Percentiles rank a stretch among this genome's conserved stretches.
These are phyloP conservation scores for Paecilomyces niveus DNA, from an alignment of 2,329 filamentous ascomycete species.

Conservation along the genomic window DNA sequence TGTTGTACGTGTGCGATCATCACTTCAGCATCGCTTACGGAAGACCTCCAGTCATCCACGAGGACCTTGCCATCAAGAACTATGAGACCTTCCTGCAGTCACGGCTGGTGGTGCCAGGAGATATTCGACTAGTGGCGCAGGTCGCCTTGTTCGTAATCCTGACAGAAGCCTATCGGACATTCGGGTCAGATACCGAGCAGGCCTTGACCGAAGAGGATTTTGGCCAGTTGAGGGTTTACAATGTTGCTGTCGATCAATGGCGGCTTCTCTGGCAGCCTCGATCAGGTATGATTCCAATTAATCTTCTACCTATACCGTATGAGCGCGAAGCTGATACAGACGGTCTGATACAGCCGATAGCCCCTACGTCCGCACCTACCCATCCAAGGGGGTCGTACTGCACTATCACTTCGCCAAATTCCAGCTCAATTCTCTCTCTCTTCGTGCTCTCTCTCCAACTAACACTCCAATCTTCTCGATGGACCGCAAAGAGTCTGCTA, in stretches of 20 bases:
- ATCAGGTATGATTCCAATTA: conserved; percentile 28
- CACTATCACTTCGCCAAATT: conserved; percentile 50
- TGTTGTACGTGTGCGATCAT: conserved; percentile 59
- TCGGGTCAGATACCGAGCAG: conserved; percentile 50
- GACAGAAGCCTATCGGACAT: conserved; percentile 49
- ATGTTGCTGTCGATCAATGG: conserved; percentile 48
- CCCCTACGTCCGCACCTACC: conserved; percentile 42
- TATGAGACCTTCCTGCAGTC: conserved; percentile 51
- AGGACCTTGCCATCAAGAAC: conserved; percentile 51
- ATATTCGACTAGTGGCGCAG: conserved; percentile 52
- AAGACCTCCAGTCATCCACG: conserved; percentile 51
- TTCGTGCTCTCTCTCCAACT: conserved; percentile 35
- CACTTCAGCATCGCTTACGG: conserved; percentile 59
- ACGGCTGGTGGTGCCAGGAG: conserved; percentile 46
- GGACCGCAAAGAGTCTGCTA: conserved; percentile 38
- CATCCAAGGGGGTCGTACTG: conserved; percentile 44
- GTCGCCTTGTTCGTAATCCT: conserved; percentile 54
- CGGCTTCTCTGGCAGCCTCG: conserved; percentile 42
- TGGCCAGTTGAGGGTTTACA: conserved; percentile 41
- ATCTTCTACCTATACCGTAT: not conserved
- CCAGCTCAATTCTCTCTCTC: conserved; percentile 42
- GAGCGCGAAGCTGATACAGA: not conserved
- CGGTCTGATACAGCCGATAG: conserved; percentile 27
- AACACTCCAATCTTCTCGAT: conserved; percentile 37
- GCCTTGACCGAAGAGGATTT: conserved; percentile 46